Evolutionary conservation across 257 asterid genomes (phyloP), one percentile per base, ranked within the genome.

Genomic region (Primulina tabacum): DNA sequence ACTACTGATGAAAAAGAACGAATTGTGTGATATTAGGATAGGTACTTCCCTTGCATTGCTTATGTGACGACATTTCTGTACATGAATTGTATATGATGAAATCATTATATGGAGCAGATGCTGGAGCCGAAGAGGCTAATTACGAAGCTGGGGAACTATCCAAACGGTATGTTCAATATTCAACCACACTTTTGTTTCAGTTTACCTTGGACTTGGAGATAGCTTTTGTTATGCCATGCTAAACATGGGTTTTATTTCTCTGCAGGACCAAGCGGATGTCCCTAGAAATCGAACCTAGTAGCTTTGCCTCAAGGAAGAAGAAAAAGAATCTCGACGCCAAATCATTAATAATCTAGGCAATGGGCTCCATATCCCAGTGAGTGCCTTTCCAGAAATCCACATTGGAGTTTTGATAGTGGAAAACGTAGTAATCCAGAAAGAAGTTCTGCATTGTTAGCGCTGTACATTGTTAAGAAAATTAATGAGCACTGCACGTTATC

Each of bases 241-340:
- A 21, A 18, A 34, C 18, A 0, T 21, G 24, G 16, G 20, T 38
- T 20, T 47, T 9, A 28, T 65, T 53, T 35, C 30, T 58, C 55
- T 70, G 71, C 90, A 93, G 99, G 89, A 77, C 96, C 38, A 90
- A 94, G 77, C 82, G 97, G 32, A 76, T 86, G 86, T 76, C 96
- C 32, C 75, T 87, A 3, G 97, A 93, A 81, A 82, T 84, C 8
- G 96, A 89, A 76, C 87, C 94, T 11, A 86, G 92, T 75, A 79
- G 95, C 81, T 79, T 76, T 79, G 93, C 89, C 62, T 79, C 97
- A 7, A 87, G 88, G 79, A 88, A 86, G 85, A 92, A 92, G 89
- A 90, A 90, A 83, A 88, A 79, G 83, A 92, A 90, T 89, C 80
- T 75, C n/a, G 28, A 24, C 43, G 75, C 52, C 34, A 71, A 71